Evolutionary conservation across 108 stramenopile species (phyloP), one percentile per base, ranked within the genome.

Genomic region (Nannochloropsis salina): DNA sequence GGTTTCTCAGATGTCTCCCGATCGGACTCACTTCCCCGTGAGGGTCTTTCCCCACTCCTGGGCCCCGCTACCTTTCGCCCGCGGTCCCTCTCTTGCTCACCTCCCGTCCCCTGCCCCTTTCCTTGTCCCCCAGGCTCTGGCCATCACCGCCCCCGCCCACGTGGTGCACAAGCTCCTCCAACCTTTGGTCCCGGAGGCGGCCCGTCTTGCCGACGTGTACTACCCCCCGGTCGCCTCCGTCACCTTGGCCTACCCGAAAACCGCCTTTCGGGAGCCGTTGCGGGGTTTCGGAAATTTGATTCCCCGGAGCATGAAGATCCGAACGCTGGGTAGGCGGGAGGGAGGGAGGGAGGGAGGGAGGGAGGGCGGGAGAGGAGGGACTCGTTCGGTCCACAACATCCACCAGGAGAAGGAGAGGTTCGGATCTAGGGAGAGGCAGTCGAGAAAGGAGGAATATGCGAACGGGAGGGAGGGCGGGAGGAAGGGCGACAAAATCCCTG

Each of bases 181-280:
- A 47, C 90, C 92, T 5, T 90, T 97, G 42, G 86, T 97, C 80
- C 95, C 96, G 9, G 95, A 93, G 40, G 93, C 94, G 9, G 89
- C 93, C 31, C 87, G 82, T 3, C 91, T 98, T 41, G 93, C 94
- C 44, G 92, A 95, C 80, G 93, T 97, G 31, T 96, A 96, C 93
- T 92, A 95, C 84, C 97, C 97, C 20, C 96, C 97, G 8, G 96
- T 98, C 15, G 95, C 95, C 1, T 93, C 95, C 41, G 96, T 96
- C 1, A 95, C 96, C 18, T 87, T 97, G 31, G 96, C 96, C 9
- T 98, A 98, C 87, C 95, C 96, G 81, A 96, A 96, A 86, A 86
- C 90, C 15, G 88, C 94, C 42, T 98, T 97, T 94, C 94, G 92
- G 89, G 94, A 94, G 80, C 94, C 95, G 86, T 88, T 96, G 22